Evolutionary conservation across 768 basidiomycete species (phyloP).

Genomic region (Podaxis sp.): DNA sequence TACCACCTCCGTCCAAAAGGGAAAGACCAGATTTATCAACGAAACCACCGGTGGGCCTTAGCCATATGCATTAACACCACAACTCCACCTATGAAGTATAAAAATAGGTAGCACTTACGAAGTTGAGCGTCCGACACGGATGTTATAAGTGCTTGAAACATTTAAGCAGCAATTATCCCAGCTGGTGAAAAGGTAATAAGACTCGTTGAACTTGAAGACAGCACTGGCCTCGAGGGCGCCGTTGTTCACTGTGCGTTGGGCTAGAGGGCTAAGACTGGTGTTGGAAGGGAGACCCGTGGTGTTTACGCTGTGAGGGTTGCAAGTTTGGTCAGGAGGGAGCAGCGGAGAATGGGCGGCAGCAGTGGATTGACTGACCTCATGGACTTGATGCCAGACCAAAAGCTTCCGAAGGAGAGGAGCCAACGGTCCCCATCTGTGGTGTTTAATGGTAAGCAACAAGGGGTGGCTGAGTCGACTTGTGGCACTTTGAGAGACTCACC

Average conservation of each 20-base stretch:
- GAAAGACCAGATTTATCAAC: constrained; percentile 47
- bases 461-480: not conserved
- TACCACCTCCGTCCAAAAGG: constrained; percentile 50
- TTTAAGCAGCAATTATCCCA: constrained; percentile 57
- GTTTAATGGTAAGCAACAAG: not conserved
- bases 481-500: constrained; percentile 19
- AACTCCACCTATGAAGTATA: not conserved
- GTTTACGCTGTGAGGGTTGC: constrained; percentile 25
- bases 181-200: constrained; percentile 55
- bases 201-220: constrained; percentile 43
- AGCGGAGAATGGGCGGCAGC: not conserved
- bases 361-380: constrained; percentile 23
- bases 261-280: constrained; percentile 39
- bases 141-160: constrained; percentile 56
- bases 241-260: constrained; percentile 40
- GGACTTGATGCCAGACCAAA: constrained; percentile 56
- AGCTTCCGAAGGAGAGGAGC: constrained; percentile 55
- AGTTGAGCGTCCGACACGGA: constrained; percentile 52
- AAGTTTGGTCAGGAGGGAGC: not conserved
- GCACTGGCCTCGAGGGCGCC: constrained; percentile 55
- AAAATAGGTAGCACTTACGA: constrained; percentile 37
- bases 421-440: constrained; percentile 39
- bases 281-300: constrained; percentile 42
- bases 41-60: constrained; percentile 42
- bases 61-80: not conserved